A percentile compares a stretch with the other conserved stretches of the same genome.
phyloP scores from a whole-genome alignment of 2,329 filamentous ascomycete species.

The Colletotrichum sp. region DNA sequence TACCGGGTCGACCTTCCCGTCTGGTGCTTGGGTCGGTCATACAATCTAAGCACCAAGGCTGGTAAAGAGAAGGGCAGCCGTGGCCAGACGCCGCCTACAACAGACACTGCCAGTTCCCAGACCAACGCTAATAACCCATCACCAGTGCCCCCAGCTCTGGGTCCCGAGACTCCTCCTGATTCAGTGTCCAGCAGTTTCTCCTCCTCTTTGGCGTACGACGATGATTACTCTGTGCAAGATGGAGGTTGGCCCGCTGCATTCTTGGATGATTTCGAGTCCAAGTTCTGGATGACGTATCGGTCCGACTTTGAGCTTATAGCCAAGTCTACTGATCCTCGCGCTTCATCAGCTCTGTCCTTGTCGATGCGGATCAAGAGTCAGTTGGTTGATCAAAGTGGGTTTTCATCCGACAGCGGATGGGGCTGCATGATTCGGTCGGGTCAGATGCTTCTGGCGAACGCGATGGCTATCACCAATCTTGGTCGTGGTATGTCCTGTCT shows the following conservation, averaged over 20 bases:
- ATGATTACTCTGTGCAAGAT: conserved; percentile 40
- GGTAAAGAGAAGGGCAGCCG: conserved; percentile 16
- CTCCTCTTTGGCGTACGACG: conserved; percentile 55
- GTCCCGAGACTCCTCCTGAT: conserved; percentile 51
- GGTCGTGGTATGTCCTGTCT: conserved; percentile 70
- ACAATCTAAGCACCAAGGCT: conserved; percentile 44
- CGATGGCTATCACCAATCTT: conserved; percentile 73
- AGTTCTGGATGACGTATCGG: conserved; percentile 96
- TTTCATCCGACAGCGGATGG: conserved; percentile 95
- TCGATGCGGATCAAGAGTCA: conserved; percentile 84
- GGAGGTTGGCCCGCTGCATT: conserved; percentile 84
- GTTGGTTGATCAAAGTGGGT: conserved; percentile 78
- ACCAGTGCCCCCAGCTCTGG: conserved; percentile 27
- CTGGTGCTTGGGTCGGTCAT: conserved; percentile 77
- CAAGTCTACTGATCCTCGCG: conserved; percentile 76
- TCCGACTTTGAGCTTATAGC: conserved; percentile 85
- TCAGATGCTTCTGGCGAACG: conserved; percentile 90
- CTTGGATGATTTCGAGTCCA: conserved; percentile 89
- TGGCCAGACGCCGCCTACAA: conserved; percentile 20
- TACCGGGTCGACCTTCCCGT: conserved; percentile 70
- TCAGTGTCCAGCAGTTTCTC: conserved; percentile 57
- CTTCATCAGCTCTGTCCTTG: conserved; percentile 75
- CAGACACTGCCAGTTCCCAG: background rate
- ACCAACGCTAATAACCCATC: conserved; percentile 2
- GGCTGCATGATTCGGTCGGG: conserved; percentile 99